phyloP scores from a whole-genome alignment of 495 filamentous ascomycete species.

The Neurospora sp. region DNA sequence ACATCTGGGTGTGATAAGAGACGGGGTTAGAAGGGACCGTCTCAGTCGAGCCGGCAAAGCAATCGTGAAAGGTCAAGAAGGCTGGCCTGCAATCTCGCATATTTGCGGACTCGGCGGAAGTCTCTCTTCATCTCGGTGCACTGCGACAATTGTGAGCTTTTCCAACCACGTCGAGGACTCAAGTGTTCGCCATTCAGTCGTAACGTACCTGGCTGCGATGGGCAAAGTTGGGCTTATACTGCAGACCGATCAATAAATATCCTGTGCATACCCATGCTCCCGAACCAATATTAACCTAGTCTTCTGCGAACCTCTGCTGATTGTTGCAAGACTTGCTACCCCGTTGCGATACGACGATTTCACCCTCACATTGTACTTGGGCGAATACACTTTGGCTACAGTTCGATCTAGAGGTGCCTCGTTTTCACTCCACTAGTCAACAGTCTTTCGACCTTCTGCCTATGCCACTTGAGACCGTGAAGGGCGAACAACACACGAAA shows the following conservation, averaged over 20 bases:
- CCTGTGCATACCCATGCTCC: neutral
- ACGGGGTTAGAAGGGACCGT: neutral
- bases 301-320: neutral
- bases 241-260: neutral
- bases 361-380: neutral
- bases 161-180: neutral
- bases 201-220: neutral
- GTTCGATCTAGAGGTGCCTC: neutral
- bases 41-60: neutral
- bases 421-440: neutral
- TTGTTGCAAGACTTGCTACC: neutral
- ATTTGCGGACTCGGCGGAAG: neutral
- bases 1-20: neutral
- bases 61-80: neutral
- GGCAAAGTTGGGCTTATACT: neutral
- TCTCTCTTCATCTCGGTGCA: neutral
- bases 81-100: neutral
- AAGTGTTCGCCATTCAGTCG: neutral
- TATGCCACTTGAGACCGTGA: neutral
- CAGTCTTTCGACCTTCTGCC: neutral
- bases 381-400: neutral
- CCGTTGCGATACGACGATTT: neutral
- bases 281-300: neutral
- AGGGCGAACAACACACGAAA: neutral
- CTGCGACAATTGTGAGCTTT: neutral